Conservation (phyloP, 23 red algal genomes). For the Pyropia yezoensis region DNA sequence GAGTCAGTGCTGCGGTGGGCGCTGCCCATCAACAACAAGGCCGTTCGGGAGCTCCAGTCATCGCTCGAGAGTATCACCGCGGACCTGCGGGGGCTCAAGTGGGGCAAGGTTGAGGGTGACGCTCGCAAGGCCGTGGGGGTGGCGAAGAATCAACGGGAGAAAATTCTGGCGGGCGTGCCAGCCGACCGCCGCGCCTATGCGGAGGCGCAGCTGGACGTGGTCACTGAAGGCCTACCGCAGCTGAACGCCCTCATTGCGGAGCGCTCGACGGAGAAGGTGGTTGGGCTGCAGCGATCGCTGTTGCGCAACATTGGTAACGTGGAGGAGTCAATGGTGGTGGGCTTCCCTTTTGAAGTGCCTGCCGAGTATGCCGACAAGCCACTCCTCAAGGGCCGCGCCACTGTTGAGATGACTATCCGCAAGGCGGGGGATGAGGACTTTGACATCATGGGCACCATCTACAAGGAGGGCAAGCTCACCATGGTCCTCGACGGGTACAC, state of each 20-base stretch:
- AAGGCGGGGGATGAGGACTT: conserved; percentile 73
- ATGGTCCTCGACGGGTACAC: conserved; percentile 88
- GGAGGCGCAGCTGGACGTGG: conserved; percentile 21
- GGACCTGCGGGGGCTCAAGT: conserved; percentile 60
- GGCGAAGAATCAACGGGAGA: conserved; percentile 36
- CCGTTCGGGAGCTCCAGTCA: conserved; percentile 68
- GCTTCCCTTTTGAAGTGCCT: conserved; percentile 86
- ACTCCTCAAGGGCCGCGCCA: conserved; percentile 67
- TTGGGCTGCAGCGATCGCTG: conserved; percentile 16
- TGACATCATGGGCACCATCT: conserved; percentile 83
- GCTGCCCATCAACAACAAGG: conserved; percentile 81
- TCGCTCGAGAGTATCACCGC: conserved; percentile 40
- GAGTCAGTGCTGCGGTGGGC: conserved; percentile 88
- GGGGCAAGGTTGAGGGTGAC: conserved; percentile 46
- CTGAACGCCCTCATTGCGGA: conserved; percentile 31
- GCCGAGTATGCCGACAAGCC: conserved; percentile 59
- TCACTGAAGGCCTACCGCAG: conserved; percentile 20
- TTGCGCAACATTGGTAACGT: conserved; percentile 57
- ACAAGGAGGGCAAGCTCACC: conserved; percentile 69
- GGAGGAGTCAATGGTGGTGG: conserved; percentile 66
- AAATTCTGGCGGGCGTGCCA: conserved; percentile 36
- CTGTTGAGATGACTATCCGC: conserved; percentile 74
- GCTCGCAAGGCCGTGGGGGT: conserved; percentile 36
- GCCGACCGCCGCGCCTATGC: conserved; percentile 21
- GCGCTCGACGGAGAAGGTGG: conserved; percentile 61